Percentiles rank a stretch among this genome's conserved stretches.
These are phyloP conservation scores for Mucuna pruriens DNA, from an alignment of 306 rosid species.

Conservation along the genomic window DNA sequence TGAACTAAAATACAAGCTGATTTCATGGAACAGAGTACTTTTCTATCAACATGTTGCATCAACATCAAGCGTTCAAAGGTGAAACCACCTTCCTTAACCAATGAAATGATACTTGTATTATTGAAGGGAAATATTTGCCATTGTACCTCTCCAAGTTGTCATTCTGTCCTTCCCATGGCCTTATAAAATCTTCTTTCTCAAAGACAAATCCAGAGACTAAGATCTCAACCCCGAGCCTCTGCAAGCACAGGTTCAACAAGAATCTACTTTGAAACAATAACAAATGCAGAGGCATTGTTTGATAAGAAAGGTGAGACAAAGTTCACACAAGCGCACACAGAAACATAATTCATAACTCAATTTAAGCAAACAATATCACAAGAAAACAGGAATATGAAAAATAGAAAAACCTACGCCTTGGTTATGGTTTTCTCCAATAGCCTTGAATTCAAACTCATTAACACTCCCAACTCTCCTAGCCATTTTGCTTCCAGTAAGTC, in stretches of 20 bases:
- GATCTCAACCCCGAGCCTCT: conserved; percentile 91
- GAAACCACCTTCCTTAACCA: conserved; percentile 30
- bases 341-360: conserved; percentile 24
- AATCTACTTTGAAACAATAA: conserved; percentile 34
- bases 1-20: conserved; percentile 29
- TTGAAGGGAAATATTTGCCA: conserved; percentile 30
- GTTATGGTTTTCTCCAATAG: conserved; percentile 62
- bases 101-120: conserved; percentile 16
- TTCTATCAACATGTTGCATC: conserved; percentile 22
- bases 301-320: conserved; percentile 30
- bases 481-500: conserved; percentile 73
- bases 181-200: conserved; percentile 77
- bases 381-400: conserved; percentile 29
- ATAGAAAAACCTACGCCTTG: conserved; percentile 58
- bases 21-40: conserved; percentile 5
- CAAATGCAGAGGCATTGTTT: conserved; percentile 3
- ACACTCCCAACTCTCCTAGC: conserved; percentile 68
- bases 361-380: not conserved
- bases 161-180: conserved; percentile 86
- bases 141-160: conserved; percentile 78
- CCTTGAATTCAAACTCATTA: conserved; percentile 65
- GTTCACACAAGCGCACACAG: conserved; percentile 13
- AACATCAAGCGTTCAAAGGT: conserved; percentile 14
- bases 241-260: conserved; percentile 37
- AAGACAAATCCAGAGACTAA: conserved; percentile 86